Percentiles rank a stretch among this genome's conserved stretches.
Evolutionary conservation across 2,329 filamentous ascomycete genomes (phyloP).

Genomic region (Chaetomiaceae sp.): DNA sequence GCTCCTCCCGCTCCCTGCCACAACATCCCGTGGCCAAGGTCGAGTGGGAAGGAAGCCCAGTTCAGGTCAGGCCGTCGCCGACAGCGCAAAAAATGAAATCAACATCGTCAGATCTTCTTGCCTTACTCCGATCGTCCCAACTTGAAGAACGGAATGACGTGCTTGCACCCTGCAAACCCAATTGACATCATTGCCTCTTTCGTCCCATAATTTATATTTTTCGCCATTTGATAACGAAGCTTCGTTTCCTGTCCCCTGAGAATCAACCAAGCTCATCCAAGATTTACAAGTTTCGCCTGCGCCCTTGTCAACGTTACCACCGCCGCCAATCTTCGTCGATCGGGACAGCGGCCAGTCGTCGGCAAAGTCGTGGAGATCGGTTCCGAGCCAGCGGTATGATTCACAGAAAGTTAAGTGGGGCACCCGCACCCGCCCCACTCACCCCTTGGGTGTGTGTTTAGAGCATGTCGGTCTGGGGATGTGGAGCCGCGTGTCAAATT

Average conservation of each 20-base stretch:
- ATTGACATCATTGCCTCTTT: neutral
- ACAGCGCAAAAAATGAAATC: neutral
- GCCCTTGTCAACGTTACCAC: no score
- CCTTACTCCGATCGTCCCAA: neutral
- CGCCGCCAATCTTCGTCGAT: no score
- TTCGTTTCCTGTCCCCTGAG: no score
- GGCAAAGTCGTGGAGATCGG: slow-evolving; percentile 10
- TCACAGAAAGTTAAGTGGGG: slow-evolving; percentile 10
- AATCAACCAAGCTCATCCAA: no score
- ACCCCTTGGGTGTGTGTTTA: neutral
- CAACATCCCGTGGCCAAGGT: slow-evolving; percentile 4
- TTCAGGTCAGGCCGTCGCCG: neutral
- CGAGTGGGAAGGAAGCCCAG: slow-evolving; percentile 6
- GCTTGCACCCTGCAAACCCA: no score
- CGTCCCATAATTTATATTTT: no score
- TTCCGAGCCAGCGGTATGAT: slow-evolving; percentile 20
- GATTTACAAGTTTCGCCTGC: no score
- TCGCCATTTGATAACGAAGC: no score
- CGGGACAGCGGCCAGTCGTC: no score
- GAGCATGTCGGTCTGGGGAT: neutral
- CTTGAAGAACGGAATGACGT: neutral
- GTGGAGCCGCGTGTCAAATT: neutral
- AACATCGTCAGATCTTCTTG: neutral
- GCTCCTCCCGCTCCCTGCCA: slow-evolving; percentile 10
- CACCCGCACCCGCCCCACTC: neutral